Percentiles rank a stretch among this genome's conserved stretches.
Evolutionary conservation across 2,329 filamentous ascomycete species (phyloP).

Genomic region (Arachnomyces sp.): DNA sequence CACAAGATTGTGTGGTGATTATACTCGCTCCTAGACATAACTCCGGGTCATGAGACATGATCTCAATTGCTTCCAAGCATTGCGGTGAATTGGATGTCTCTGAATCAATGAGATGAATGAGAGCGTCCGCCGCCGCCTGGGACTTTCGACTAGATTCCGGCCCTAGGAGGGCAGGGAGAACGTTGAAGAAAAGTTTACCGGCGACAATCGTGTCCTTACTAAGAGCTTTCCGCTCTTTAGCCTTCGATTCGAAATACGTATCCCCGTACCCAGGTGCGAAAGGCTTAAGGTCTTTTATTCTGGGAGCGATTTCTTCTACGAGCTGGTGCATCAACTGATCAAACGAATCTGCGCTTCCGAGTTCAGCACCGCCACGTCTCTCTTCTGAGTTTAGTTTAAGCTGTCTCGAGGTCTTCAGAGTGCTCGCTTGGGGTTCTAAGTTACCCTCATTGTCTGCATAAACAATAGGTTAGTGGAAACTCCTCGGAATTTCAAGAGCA

Average conservation of each 20-base stretch:
- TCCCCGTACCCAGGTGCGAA: constrained; percentile 7
- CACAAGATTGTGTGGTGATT: constrained; percentile 4
- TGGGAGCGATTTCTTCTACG: constrained; percentile 5
- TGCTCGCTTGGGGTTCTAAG: no score
- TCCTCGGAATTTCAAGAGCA: no score
- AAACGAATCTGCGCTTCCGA: background rate
- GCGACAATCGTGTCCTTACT: constrained; percentile 1
- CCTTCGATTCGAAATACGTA: constrained; percentile 3
- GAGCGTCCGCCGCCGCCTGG: constrained; percentile 2
- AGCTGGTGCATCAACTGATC: constrained; percentile 1
- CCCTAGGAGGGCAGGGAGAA: background rate
- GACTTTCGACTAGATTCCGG: background rate
- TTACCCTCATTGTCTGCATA: no score
- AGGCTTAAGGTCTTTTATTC: background rate
- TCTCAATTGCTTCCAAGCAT: constrained; percentile 6
- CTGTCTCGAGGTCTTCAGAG: no score
- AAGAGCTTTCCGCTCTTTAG: background rate
- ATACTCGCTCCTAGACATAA: constrained; percentile 1
- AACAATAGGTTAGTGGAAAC: no score
- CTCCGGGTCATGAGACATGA: constrained; percentile 5
- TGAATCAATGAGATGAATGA: constrained; percentile 3
- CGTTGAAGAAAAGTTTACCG: constrained; percentile 6
- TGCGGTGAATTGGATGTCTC: constrained; percentile 3
- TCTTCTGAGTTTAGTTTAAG: no score
- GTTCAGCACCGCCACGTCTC: no score